Evolutionary conservation across 2,329 filamentous ascomycete species (phyloP), one percentile per base, ranked within the genome.

Genomic region (Paraphaeosphaeria minitans): DNA sequence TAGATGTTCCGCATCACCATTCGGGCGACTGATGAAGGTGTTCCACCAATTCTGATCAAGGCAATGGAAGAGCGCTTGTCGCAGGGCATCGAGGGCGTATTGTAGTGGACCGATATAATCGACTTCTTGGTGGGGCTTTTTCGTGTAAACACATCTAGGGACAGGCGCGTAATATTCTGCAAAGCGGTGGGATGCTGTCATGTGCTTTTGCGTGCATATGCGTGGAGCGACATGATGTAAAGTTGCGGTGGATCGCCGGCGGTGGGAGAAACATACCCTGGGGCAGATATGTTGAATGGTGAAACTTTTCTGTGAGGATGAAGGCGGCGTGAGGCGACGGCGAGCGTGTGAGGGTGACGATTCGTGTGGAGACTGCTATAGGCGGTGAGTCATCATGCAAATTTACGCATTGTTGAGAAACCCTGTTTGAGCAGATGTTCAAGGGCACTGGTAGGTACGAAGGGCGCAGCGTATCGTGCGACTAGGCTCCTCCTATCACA

Each of bases 1-100:
- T 66, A 97, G 95, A 97, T 97, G 92, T 91, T 96, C 70, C 93
- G 95, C 54, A 83, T 98, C 60, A 99, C 95, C 0, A 89, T 99
- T 68, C 87, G 95, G 62, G 95, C 94, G 6, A 99, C 95, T 1
- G 94, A 98, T 71, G 95, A 98, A 72, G 86, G 83, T 33, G 92
- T 99, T 0, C 93, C 95, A 8, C 84, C 86, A 1, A 84, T 94
- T 21, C 76, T 99, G 57, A 81, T 95, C 70, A 93, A 92, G 76
- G 80, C 91, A 58, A 96, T 99, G 92, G 90, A 96, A 73, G 91
- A 94, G 63, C 86, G 90, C 61, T 82, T 98, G 49, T 83, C 89
- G 8, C 81, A 84, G 66, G 85, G 85, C 35, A 70, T 76, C 21
- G 75, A 77, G 53, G 75, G 74, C 21, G 53, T 75, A 56, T 56